Base-by-base conservation (phyloP, 2,329 filamentous ascomycete genomes). In the Mycosphaerella sp. region DNA sequence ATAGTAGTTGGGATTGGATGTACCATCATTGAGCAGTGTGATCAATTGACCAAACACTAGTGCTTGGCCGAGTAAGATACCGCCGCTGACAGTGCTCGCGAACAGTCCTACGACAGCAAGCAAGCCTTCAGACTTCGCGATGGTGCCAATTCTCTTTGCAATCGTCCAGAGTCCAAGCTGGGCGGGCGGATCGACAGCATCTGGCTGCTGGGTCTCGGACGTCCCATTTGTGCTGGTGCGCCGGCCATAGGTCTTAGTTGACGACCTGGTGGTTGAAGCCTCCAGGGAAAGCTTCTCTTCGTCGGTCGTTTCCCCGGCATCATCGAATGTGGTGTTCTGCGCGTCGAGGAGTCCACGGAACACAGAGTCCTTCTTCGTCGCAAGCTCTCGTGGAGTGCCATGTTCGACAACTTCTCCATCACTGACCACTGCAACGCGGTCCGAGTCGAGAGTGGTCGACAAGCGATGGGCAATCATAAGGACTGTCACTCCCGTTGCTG, bases 401-500 rank as follows among this genome's bases (percentile, higher is more conserved):
- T 73, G 71, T 65, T 86, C 81, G 0, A 81, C 70, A 18, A 85
- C 77, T n/a, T 67, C 78, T 25, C 84, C 81, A 53, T 84, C 79
- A 12, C 84, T 83, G 48, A 91, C 78, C 1, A 91, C 85, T 57
- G 86, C 87, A 32, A 90, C 89, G n/a, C 84, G 73, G 64, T 91
- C 82, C 1, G 87, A 85, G 58, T 89, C 85, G 65, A 87, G 85
- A 12, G 90, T 82, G 2, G 85, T 91, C 0, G 84, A 84, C 32
- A 91, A 73, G 12, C 87, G 76, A 66, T 91, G 87, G 0, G 87
- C 87, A 14, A 93, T 85, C 18, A 87, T 68, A 44, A 68, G 83
- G 1, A 93, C 75, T 54, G 86, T 87, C 1, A 86, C 79, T 44
- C 72, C 70, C 12, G 63, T 62, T 25, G 64, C 63, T 1, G 70